phyloP scores from a whole-genome alignment of 164 flowering plant genomes.

The Houttuynia cordata region DNA sequence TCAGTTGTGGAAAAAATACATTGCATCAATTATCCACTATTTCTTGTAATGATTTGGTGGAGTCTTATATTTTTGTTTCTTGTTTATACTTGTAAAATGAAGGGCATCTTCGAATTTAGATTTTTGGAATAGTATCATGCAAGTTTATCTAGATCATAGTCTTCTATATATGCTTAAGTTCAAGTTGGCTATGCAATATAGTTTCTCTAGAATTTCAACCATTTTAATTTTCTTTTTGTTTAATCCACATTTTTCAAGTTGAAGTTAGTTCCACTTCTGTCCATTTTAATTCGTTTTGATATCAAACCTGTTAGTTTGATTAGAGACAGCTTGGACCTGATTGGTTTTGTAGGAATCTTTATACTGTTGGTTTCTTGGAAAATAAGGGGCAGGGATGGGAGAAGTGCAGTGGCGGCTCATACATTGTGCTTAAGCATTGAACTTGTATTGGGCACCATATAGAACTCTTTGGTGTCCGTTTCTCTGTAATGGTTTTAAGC shows the following conservation, averaged over 20 bases:
- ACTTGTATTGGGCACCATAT: not conserved
- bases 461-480: not conserved
- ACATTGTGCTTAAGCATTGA: not conserved
- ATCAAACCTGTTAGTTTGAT: not conserved
- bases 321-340: not conserved
- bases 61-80: no score
- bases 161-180: not conserved
- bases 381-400: not conserved
- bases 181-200: not conserved
- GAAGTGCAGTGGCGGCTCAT: no score
- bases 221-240: not conserved
- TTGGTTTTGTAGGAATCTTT: not conserved
- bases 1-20: no score
- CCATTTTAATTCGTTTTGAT: not conserved
- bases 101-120: no score
- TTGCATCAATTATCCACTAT: no score
- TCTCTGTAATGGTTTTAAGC: not conserved
- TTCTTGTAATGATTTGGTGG: no score
- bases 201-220: not conserved
- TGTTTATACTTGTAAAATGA: no score
- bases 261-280: not conserved
- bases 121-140: not conserved
- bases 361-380: not conserved
- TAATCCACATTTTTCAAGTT: not conserved
- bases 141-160: not conserved